These are phyloP conservation scores for Pelargonium citronellum DNA, from an alignment of 441 rosid genomes.

Conservation along the genomic window DNA sequence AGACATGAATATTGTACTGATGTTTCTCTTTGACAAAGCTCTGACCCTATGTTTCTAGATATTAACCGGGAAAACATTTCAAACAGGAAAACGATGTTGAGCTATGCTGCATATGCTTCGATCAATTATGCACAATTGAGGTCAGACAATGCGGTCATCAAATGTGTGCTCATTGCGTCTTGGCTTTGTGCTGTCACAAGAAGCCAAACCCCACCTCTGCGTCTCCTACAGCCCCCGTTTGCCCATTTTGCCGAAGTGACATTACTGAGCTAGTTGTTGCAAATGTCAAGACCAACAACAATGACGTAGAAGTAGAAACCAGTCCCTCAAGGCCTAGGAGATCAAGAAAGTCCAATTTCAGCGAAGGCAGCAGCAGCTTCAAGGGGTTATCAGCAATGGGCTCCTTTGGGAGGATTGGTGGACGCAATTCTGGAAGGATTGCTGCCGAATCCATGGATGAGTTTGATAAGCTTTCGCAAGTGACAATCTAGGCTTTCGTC, in stretches of 20 bases:
- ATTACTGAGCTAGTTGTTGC: conserved; percentile 60
- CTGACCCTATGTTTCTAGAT: neutral
- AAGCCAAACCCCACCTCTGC: conserved; percentile 90
- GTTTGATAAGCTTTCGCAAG: conserved; percentile 46
- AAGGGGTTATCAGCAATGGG: conserved; percentile 64
- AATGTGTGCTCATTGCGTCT: conserved; percentile 92
- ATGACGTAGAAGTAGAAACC: conserved; percentile 44
- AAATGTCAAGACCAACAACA: conserved; percentile 39
- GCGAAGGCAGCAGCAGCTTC: conserved; percentile 96
- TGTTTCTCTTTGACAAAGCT: neutral
- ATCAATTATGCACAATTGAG: conserved; percentile 85
- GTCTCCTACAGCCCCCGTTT: conserved; percentile 65
- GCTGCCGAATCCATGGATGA: conserved; percentile 42
- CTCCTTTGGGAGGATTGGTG: conserved; percentile 63
- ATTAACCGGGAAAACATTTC: neutral
- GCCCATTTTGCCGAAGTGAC: conserved; percentile 93
- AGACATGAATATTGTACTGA: neutral
- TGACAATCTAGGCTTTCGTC: neutral
- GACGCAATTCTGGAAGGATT: conserved; percentile 75
- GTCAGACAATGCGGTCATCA: conserved; percentile 86
- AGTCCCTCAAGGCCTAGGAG: conserved; percentile 64
- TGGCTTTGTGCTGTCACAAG: conserved; percentile 91
- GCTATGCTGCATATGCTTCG: conserved; percentile 92
- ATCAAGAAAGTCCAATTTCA: conserved; percentile 62
- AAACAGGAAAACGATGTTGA: conserved; percentile 69